phyloP scores from a whole-genome alignment of 2,329 filamentous ascomycete species.

The Fusarium decemcellulare region DNA sequence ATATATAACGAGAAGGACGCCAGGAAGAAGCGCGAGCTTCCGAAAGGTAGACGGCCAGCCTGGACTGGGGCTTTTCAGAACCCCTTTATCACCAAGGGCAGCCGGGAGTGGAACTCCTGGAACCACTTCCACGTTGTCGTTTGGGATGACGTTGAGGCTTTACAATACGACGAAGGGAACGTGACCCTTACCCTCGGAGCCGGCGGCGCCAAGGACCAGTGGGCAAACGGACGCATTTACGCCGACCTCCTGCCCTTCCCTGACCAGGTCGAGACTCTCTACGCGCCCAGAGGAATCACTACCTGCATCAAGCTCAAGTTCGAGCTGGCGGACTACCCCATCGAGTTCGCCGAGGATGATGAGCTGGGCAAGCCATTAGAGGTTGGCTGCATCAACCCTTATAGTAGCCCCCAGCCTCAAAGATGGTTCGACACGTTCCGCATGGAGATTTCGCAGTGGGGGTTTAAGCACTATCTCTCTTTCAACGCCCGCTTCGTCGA shows the following conservation, averaged over 20 bases:
- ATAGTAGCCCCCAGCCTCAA: background rate
- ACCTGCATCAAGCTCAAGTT: conserved; percentile 29
- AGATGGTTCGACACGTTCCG: conserved; percentile 37
- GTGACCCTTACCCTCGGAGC: conserved; percentile 22
- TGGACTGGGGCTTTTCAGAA: conserved; percentile 23
- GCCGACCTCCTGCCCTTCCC: conserved; percentile 5
- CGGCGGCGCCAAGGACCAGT: conserved; percentile 22
- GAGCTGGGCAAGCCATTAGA: background rate
- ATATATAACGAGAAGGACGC: conserved; percentile 22
- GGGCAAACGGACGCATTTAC: conserved; percentile 8
- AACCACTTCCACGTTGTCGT: conserved; percentile 31
- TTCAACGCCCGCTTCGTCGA: conserved; percentile 39
- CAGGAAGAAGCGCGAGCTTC: background rate
- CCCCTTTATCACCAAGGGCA: conserved; percentile 19
- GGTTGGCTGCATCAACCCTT: too few relatives aligned
- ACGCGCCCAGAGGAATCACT: background rate
- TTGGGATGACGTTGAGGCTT: background rate
- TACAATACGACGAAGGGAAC: background rate
- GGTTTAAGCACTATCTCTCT: conserved; percentile 19
- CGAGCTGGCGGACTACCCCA: background rate
- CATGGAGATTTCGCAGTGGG: conserved; percentile 30
- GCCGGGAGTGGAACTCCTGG: background rate
- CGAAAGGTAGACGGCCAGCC: conserved; percentile 6
- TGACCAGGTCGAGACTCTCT: conserved; percentile 13
- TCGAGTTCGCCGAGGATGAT: background rate